Evolutionary conservation across 23 red algal genomes (phyloP).

Genomic region (Gracilaria domingensis): DNA sequence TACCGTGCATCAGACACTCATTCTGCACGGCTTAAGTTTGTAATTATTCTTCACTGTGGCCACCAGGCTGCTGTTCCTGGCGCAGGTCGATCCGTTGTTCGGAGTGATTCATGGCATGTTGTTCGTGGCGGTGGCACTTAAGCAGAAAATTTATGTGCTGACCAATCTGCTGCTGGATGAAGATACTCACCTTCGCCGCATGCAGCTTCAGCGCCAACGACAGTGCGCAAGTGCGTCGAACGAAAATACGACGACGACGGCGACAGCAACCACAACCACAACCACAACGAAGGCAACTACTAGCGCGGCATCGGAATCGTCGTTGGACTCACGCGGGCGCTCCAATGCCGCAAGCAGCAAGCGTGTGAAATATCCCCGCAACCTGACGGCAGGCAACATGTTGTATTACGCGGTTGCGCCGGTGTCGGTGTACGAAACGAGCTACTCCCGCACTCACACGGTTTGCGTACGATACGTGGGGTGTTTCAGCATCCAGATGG

Average conservation of each 20-base stretch:
- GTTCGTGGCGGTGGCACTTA: constrained; percentile 73
- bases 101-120: too few species aligned
- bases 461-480: constrained; percentile 77
- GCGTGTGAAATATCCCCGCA: too few species aligned
- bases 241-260: neutral
- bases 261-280: neutral
- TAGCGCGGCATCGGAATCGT: constrained; percentile 20
- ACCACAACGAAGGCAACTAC: neutral
- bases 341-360: too few species aligned
- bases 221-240: neutral
- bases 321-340: too few species aligned
- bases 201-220: neutral
- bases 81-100: too few species aligned
- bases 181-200: constrained; percentile 48
- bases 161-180: constrained; percentile 84
- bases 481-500: constrained; percentile 42
- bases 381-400: too few species aligned
- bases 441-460: constrained; percentile 73
- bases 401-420: too few species aligned
- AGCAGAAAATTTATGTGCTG: constrained; percentile 79
- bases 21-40: constrained; percentile 34
- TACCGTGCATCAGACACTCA: constrained; percentile 25
- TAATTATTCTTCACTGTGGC: too few species aligned
- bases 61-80: too few species aligned
- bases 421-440: constrained; percentile 88